Base-by-base conservation (phyloP, 768 basidiomycete species). In the Boletus reticulatus region DNA sequence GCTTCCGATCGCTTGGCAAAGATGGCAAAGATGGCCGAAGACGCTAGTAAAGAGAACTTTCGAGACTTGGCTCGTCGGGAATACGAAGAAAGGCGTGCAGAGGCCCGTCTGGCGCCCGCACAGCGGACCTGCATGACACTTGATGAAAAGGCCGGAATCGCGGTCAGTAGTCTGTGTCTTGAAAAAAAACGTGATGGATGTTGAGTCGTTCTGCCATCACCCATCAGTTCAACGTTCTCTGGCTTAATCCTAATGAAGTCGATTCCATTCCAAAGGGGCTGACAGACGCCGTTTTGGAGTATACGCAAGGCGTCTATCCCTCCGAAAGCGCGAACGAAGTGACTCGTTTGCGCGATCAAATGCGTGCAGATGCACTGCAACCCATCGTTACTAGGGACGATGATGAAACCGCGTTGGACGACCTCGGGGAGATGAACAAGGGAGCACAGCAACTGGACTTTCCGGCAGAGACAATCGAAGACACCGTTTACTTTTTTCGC, bases 141-240 rank as follows among this genome's bases (percentile, higher is more conserved):
- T 16, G 92, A 94, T 70, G 91, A 91, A 67, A 80, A 83, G 64
- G 78, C 79, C 12, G 88, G 84, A 43, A 83, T 83, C 62, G 70
- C 80, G 60, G 85, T 72, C 36, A 49, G 62, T 57, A 48, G 39
- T 17, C 36, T 34, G 24, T 31, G 20, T 44, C 34, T 45, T 36
- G 11, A 41, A 42, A 31, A 22, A 24, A 29, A 29, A 29, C 42
- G 39, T 41, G 41, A 52, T 54, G 24, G 17, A 49, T 34, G 48
- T 12, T 71, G n/a, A 58, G 48, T 46, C 43, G 38, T 37, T 17
- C 38, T 36, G 37, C 27, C 22, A 34, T 56, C 34, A 32, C 19
- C 37, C 36, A 50, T 22, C 63, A 94, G 92, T 92, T 92, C 71
- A 92, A 93, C 63, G 82, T 88, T 32, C 75, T 92, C 27, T 91